A percentile compares a stretch with the other conserved stretches of the same genome.
Conservation (phyloP, 2,329 filamentous ascomycete species). For the Trichophyton equinum region DNA sequence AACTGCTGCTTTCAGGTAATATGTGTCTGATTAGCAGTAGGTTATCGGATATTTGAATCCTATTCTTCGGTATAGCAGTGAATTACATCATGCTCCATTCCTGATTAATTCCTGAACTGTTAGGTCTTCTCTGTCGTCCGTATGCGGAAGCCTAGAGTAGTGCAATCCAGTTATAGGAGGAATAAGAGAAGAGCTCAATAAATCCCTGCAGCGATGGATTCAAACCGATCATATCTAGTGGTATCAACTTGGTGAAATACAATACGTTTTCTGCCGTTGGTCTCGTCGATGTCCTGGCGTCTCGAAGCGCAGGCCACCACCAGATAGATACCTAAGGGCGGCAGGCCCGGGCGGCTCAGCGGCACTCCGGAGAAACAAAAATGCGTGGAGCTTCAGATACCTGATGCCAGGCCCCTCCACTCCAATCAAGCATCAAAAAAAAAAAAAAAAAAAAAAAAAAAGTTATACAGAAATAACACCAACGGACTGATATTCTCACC, state of each 20-base stretch:
- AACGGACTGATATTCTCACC: background rate
- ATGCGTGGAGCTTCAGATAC: background rate
- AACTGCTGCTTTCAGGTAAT: background rate
- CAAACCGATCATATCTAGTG: too few species aligned
- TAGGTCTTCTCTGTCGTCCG: too few species aligned
- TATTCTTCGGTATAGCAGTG: background rate
- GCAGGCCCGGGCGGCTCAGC: too few species aligned
- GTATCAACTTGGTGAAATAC: background rate
- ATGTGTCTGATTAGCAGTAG: background rate
- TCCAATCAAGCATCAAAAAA: conserved; percentile 1
- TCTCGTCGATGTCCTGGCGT: too few species aligned
- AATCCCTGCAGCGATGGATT: too few species aligned
- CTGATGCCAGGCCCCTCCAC: conserved; percentile 1
- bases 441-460: background rate
- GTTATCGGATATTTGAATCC: background rate
- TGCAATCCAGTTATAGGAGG: too few species aligned
- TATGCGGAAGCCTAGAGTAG: too few species aligned
- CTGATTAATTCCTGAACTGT: too few species aligned
- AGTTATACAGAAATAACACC: background rate
- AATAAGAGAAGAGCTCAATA: too few species aligned
- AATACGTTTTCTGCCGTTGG: background rate
- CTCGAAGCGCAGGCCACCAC: too few species aligned
- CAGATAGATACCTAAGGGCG: too few species aligned
- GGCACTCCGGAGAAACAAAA: background rate
- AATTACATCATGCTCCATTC: background rate